Evolutionary conservation across 805 yeast genomes (phyloP), one percentile per base, ranked within the genome.

Genomic region (Metschnikowia picachoensis): DNA sequence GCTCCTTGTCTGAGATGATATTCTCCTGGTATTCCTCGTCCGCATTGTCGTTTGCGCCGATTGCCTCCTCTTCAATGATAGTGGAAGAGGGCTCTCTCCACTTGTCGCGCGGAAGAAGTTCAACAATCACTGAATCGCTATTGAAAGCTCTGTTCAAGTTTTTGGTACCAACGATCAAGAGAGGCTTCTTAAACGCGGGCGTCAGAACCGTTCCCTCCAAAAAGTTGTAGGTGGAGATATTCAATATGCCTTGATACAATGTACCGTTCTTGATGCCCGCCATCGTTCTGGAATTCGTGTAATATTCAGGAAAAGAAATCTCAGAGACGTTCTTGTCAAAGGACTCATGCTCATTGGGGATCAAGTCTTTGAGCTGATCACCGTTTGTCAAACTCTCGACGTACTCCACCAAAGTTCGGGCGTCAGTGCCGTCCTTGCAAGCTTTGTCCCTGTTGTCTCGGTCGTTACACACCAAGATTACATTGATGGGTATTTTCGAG

Each of bases 221-320:
- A 59, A 86, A 83, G 62, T 94, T 94, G 64, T 89, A 94, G 15
- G 90, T 82, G 4, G 92, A 87, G 14, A 91, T 80, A 55, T 80
- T 79, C 56, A 94, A 76, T 28, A 75, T 74, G 30, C 99, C 99
- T 66, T 89, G 97, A 61, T 85, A 86, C 38, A 94, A 69, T 11
- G 92, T 82, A 17, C 96, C 96, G 57, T 82, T 86, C 60, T 85
- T 86, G 50, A 92, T 65, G 37, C 99, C 99, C 41, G 96, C 98
- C 79, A 89, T 80, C 12, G 90, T 73, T 67, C 96, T 77, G 0
- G 98, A 80, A 37, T 82, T 79, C 4, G 91, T 66, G 62, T 86
- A 88, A 60, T 89, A 88, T 44, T 86, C 91, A 1, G 86, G 85
- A 60, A 82, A 94, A 28, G 78, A 69, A 30, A 78, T 74, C 54